A percentile compares a stretch with the other conserved stretches of the same genome.
Evolutionary conservation across 495 filamentous ascomycete genomes (phyloP).

Genomic region (Parathielavia hyrcaniae): DNA sequence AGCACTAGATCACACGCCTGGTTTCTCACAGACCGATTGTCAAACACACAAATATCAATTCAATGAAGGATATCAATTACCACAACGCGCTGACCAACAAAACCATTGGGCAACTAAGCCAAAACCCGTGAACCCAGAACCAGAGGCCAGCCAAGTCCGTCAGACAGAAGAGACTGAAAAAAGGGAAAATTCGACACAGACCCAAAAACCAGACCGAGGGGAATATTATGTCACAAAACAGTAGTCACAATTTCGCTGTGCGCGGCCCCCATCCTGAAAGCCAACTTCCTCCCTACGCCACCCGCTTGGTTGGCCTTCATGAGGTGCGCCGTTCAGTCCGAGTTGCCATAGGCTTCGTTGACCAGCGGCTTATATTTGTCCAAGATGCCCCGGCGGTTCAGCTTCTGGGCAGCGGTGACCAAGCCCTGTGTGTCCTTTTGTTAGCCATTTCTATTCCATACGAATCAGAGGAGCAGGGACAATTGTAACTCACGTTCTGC

Average conservation of each 20-base stretch:
- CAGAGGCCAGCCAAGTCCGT: not conserved
- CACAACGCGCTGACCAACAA: conserved; percentile 1
- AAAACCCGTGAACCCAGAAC: conserved; percentile 1
- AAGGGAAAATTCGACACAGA: not conserved
- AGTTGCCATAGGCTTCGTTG: conserved; percentile 49
- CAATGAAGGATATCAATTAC: not conserved
- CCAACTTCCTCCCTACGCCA: not conserved
- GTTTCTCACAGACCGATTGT: too few species aligned
- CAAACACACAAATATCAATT: not conserved
- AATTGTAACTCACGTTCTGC: conserved; percentile 66
- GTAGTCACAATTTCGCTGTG: conserved; percentile 9
- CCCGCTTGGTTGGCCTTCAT: not conserved
- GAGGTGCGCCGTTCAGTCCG: conserved; percentile 8
- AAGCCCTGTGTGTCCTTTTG: conserved; percentile 43
- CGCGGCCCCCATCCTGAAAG: not conserved
- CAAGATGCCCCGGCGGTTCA: conserved; percentile 63
- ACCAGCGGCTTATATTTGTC: conserved; percentile 62
- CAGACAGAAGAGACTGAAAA: not conserved
- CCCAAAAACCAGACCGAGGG: conserved; percentile 3
- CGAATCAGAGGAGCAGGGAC: not conserved
- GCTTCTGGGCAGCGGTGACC: conserved; percentile 69
- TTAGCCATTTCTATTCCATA: conserved; percentile 8
- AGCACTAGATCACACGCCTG: too few species aligned
- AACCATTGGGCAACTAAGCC: not conserved
- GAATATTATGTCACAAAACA: conserved; percentile 9